Percentiles rank a stretch among this genome's conserved stretches.
These are phyloP conservation scores for Globisporangium parvum DNA, from an alignment of 352 stramenopile genomes.

Conservation along the genomic window DNA sequence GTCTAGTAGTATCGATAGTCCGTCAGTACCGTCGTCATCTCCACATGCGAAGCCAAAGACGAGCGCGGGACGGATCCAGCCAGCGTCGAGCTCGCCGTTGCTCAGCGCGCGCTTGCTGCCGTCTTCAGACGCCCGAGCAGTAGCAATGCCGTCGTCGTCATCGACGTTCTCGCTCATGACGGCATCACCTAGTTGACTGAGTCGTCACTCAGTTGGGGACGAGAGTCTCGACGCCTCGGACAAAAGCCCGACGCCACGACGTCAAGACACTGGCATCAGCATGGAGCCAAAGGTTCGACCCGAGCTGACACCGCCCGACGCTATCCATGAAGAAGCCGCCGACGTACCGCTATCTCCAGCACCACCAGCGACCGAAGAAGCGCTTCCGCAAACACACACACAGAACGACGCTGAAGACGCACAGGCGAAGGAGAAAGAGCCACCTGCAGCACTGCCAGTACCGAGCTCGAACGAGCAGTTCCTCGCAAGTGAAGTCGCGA, in stretches of 20 bases:
- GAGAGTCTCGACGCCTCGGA: not conserved
- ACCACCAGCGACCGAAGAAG: no score
- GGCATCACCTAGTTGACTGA: slow-evolving; percentile 6
- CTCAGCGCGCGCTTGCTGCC: no score
- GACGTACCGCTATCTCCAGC: not conserved
- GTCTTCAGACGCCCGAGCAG: not conserved
- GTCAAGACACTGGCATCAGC: slow-evolving; percentile 5
- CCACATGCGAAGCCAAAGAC: slow-evolving; percentile 2
- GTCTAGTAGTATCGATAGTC: not conserved
- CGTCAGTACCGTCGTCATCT: not conserved
- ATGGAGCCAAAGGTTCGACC: not conserved
- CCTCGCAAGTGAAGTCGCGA: slow-evolving; percentile 24
- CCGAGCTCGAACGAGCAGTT: slow-evolving; percentile 23
- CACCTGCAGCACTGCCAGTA: not conserved
- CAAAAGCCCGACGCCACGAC: not conserved
- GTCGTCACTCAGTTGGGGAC: not conserved
- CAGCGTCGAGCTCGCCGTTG: slow-evolving; percentile 4
- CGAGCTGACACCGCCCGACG: not conserved
- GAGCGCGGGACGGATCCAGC: slow-evolving; percentile 4
- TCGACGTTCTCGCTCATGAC: slow-evolving; percentile 11
- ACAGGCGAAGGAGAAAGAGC: not conserved
- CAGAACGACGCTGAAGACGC: not conserved
- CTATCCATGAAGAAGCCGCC: slow-evolving; percentile 5
- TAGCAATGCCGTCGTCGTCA: not conserved
- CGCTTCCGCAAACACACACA: no score